These are phyloP conservation scores for Hibiscus tridactylites DNA, from an alignment of 345 rosid genomes.

Conservation along the genomic window DNA sequence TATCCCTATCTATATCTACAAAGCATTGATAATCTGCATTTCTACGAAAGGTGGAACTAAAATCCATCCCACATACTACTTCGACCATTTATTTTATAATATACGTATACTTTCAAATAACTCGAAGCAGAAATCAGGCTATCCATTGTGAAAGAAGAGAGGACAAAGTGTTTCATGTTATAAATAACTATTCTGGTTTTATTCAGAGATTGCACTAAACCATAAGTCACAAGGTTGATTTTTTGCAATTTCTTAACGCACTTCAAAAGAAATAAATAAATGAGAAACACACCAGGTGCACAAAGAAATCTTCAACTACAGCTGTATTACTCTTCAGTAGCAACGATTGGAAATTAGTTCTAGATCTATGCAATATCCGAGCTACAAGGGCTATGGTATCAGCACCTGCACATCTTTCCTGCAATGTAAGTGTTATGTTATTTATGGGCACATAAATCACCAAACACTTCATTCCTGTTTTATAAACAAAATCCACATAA, in stretches of 20 bases:
- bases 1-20: neutral
- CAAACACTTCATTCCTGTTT: constrained; percentile 6
- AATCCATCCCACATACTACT: neutral
- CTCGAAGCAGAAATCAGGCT: neutral
- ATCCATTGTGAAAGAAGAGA: neutral
- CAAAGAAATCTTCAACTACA: constrained; percentile 81
- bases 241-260: neutral
- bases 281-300: constrained; percentile 50
- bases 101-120: neutral
- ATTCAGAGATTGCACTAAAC: neutral
- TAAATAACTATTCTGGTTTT: neutral
- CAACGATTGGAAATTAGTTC: constrained; percentile 86
- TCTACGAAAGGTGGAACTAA: neutral
- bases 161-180: neutral
- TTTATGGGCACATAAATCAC: neutral
- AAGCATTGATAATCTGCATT: neutral
- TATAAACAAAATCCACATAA: neutral
- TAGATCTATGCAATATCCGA: constrained; percentile 77
- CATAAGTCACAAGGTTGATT: neutral
- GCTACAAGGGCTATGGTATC: constrained; percentile 77
- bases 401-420: constrained; percentile 96
- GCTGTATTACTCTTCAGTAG: constrained; percentile 71
- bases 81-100: neutral
- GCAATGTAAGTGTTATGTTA: constrained; percentile 28
- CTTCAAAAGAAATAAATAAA: neutral